Conservation (phyloP, 345 rosid genomes). For the Raphanus sativus region DNA sequence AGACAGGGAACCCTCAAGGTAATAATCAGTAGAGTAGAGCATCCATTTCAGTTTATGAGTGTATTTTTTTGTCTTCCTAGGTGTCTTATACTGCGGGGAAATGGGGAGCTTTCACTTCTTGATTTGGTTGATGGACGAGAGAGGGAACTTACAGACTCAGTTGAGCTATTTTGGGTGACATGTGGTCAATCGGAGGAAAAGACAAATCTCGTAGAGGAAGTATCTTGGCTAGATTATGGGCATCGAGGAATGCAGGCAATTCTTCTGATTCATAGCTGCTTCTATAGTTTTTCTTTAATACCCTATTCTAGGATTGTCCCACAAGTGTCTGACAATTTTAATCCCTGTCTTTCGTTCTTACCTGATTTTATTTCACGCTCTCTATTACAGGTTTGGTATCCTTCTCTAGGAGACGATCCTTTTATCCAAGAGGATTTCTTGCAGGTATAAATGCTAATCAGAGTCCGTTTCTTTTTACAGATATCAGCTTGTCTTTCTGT, state of each 20-base stretch:
- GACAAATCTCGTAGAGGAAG: constrained; percentile 85
- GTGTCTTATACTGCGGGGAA: constrained; percentile 87
- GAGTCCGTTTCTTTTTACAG: neutral
- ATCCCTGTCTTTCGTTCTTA: constrained; percentile 28
- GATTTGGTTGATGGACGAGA: constrained; percentile 98
- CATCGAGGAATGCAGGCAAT: constrained; percentile 98
- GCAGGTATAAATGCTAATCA: constrained; percentile 59
- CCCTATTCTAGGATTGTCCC: neutral
- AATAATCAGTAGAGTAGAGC: constrained; percentile 24
- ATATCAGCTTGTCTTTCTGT: constrained; percentile 12
- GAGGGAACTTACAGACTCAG: constrained; percentile 91
- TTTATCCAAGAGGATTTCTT: constrained; percentile 94
- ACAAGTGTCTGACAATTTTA: neutral
- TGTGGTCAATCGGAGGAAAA: constrained; percentile 92
- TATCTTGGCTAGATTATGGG: constrained; percentile 98
- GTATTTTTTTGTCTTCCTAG: constrained; percentile 44
- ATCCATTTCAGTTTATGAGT: constrained; percentile 20
- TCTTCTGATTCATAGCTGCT: constrained; percentile 8
- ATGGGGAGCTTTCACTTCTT: constrained; percentile 93
- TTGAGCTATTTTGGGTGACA: constrained; percentile 97
- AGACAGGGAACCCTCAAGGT: constrained; percentile 85
- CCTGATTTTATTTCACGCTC: constrained; percentile 48
- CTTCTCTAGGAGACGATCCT: constrained; percentile 84
- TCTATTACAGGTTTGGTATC: constrained; percentile 95
- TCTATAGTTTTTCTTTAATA: neutral